Conservation (phyloP, 192 early-diverging fungal genomes). For the Jimgerdemannia flammicorona region DNA sequence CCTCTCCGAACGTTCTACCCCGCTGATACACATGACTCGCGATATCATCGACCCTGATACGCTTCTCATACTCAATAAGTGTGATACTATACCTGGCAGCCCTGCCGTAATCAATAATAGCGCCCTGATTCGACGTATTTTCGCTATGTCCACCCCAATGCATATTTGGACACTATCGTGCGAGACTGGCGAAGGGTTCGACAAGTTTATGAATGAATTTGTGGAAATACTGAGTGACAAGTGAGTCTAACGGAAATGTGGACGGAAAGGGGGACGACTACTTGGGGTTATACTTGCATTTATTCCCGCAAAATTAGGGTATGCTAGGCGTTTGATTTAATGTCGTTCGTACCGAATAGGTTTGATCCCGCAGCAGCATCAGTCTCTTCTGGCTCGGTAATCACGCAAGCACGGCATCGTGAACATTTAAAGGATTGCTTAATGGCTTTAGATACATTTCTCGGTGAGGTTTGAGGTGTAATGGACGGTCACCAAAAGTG, state of each 20-base stretch:
- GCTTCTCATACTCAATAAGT: slow-evolving; percentile 63
- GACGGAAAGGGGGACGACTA: neutral
- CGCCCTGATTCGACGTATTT: neutral
- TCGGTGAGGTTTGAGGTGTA: slow-evolving; percentile 25
- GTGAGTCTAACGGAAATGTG: slow-evolving; percentile 12
- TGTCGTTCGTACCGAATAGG: neutral
- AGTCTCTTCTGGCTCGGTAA: slow-evolving; percentile 34
- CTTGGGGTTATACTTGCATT: neutral
- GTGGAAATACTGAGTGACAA: slow-evolving; percentile 34
- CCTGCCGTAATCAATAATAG: neutral
- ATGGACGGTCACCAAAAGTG: neutral
- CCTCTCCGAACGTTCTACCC: neutral
- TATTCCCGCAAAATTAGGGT: neutral
- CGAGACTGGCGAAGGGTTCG: slow-evolving; percentile 44
- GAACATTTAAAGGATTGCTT: slow-evolving; percentile 56
- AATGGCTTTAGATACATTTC: slow-evolving; percentile 38
- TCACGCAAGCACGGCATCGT: slow-evolving; percentile 69
- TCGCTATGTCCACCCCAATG: neutral
- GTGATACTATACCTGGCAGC: slow-evolving; percentile 30
- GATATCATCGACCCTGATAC: slow-evolving; percentile 48
- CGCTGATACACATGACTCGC: slow-evolving; percentile 30
- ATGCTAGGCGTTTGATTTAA: slow-evolving; percentile 1
- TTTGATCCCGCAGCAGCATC: neutral
- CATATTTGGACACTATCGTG: slow-evolving; percentile 43
- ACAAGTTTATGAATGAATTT: slow-evolving; percentile 37